Percentiles rank a stretch among this genome's conserved stretches.
phyloP scores from a whole-genome alignment of 2,329 filamentous ascomycete species.

The Dactylellina drechsleri region DNA sequence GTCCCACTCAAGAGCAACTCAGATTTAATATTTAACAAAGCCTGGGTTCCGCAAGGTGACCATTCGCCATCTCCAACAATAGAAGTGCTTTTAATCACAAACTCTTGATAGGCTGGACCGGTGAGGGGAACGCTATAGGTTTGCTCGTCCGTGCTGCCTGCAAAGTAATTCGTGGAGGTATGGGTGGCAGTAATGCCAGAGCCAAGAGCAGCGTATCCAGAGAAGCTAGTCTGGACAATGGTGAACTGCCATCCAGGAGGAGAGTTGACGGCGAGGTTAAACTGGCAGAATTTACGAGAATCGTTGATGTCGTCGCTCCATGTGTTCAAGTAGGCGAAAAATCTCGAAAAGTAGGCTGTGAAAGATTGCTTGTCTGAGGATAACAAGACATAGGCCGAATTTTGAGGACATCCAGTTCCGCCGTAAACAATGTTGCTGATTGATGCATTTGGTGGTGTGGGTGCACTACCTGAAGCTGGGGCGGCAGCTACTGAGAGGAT shows the following conservation, averaged over 20 bases:
- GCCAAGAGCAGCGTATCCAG: conserved; percentile 37
- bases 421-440: conserved; percentile 42
- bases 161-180: conserved; percentile 38
- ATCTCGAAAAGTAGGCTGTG: conserved; percentile 29
- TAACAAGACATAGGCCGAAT: conserved; percentile 24
- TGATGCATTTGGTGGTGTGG: conserved; percentile 20
- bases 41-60: conserved; percentile 37
- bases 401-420: conserved; percentile 40
- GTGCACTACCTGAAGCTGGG: neutral
- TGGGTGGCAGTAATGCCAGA: conserved; percentile 22
- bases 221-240: conserved; percentile 36
- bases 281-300: conserved; percentile 41
- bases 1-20: conserved; percentile 25
- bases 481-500: conserved; percentile 4
- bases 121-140: conserved; percentile 13
- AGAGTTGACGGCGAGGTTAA: conserved; percentile 36
- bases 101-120: conserved; percentile 33
- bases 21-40: conserved; percentile 42
- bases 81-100: conserved; percentile 5
- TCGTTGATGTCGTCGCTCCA: conserved; percentile 17
- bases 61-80: conserved; percentile 25
- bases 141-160: conserved; percentile 34
- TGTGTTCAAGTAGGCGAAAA: conserved; percentile 31
- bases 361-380: conserved; percentile 39
- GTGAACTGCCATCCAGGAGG: conserved; percentile 45